Base-by-base conservation (phyloP, 2,329 filamentous ascomycete species). In the Pseudogymnoascus sp. region DNA sequence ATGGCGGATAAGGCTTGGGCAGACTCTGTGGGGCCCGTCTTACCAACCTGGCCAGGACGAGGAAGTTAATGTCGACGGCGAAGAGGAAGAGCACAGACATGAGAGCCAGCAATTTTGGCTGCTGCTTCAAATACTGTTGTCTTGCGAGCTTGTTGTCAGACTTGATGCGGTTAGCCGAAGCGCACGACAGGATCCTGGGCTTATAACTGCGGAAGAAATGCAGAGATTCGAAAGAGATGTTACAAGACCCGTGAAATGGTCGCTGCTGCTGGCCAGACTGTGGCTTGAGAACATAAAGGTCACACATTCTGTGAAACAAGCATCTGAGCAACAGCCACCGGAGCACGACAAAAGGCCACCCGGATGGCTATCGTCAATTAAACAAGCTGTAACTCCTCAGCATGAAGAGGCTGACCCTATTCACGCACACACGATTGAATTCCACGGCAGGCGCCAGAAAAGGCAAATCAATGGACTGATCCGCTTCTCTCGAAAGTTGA, bases 1-100 rank as follows among this genome's bases (percentile, higher is more conserved):
- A 69, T 90, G 87, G 87, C 81, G 88, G 37, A 87, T 91, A 62
- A 79, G 86, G 11, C 76, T 91, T 1, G 88, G 88, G 6, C 87
- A 90, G 72, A 79, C 90, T 41, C 73, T 91, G 2, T 91, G 87
- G 87, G 85, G 81, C 14, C 74, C 77, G 14, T 73, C 76, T 5
- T 70, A 77, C 25, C 80, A 81, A 15, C 25, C 39, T 41, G 81
- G 82, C 64, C 76, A 79, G 53, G 77, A 78, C 43, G 82, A 83
- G 62, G 77, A 78, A 20, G 76, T 78, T n/a, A 76, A 77, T 9
- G 77, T 80, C 53, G 79, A 82, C 62, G 77, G 76, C 18, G 75
- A 77, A 20, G 75, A 75, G 33, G 69, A 75, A 11, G 47, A 33
- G 3, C 47, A 53, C 47, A 53, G 47, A 33, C 76, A 76, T 59